Base-by-base conservation (phyloP, 495 filamentous ascomycete genomes). In the Neurospora terricola region DNA sequence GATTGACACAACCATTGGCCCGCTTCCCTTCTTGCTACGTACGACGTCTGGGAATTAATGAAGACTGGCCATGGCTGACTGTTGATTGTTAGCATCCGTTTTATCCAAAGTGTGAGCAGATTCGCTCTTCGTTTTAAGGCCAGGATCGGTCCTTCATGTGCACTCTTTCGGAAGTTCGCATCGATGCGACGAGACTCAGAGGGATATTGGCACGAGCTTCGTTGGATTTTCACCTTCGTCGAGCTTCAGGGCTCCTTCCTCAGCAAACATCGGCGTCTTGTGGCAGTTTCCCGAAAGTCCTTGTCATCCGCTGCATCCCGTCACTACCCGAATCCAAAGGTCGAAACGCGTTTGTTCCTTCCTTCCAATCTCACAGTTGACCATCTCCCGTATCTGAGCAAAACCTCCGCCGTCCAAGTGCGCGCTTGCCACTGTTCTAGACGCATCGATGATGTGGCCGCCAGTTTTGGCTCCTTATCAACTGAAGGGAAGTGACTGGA, bases 51-150 rank as follows among this genome's bases (percentile, higher is more conserved):
- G 71, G 70, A 70, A 77, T 77, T 78, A 76, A 80, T 79, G 76
- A 75, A 76, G 54, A 48, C 73, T 38, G 73, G 71, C 73, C 72
- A 72, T 76, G 70, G 70, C 74, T 73, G 59, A 71, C 54, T 34
- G 27, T 66, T 66, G 54, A 18, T 66, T 9, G 12, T 66, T 18
- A 66, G 54, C 7, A 66, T 1, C 36, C 39, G 69, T 73, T 78
- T 79, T 80, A 80, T 80, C 79, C 79, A 80, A 80, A 80, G 79
- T 80, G 74, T 73, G 74, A 71, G 69, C 71, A 77, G 71, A 79
- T 79, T 79, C 54, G 54, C 43, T 48, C n/a, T 48, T 48, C 43
- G n/a, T 48, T 48, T 48, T 23, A 45, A 48, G 42, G 7, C n/a
- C 34, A 34, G 34, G 4, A 34, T 34, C 4, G 34, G 34, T 34